Percentiles rank a stretch among this genome's conserved stretches.
These are phyloP conservation scores for Xylariaceae sp. DNA, from an alignment of 2,329 filamentous ascomycete species.

Conservation along the genomic window DNA sequence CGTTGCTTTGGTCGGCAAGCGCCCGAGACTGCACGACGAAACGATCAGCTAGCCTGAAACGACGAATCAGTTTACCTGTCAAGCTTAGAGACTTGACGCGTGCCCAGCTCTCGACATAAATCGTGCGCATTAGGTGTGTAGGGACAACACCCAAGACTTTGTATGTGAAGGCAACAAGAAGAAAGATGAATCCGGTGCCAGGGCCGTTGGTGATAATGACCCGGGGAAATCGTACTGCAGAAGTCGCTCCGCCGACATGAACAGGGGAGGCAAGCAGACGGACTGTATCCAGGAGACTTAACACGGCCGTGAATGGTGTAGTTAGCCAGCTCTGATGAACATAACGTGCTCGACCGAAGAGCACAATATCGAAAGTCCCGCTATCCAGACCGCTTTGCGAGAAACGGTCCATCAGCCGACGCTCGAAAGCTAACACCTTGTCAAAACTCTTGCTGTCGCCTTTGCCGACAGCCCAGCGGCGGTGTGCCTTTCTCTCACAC, in stretches of 20 bases:
- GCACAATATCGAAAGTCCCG: slow-evolving; percentile 59
- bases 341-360: slow-evolving; percentile 70
- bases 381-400: slow-evolving; percentile 19
- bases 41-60: slow-evolving; percentile 15
- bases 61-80: slow-evolving; percentile 68
- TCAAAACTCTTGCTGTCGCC: slow-evolving; percentile 70
- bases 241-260: slow-evolving; percentile 24
- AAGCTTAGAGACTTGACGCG: slow-evolving; percentile 77
- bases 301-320: slow-evolving; percentile 64
- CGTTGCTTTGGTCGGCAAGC: slow-evolving; percentile 1
- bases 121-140: slow-evolving; percentile 59
- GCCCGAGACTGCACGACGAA: slow-evolving; percentile 16
- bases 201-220: slow-evolving; percentile 85
- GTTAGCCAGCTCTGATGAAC: slow-evolving; percentile 79
- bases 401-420: slow-evolving; percentile 26
- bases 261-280: slow-evolving; percentile 42
- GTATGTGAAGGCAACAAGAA: slow-evolving; percentile 44
- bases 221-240: slow-evolving; percentile 56
- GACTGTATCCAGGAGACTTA: slow-evolving; percentile 62
- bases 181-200: slow-evolving; percentile 77
- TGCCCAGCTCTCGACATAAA: slow-evolving; percentile 94
- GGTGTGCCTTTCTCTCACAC: slow-evolving; percentile 51
- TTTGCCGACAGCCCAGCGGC: slow-evolving; percentile 77
- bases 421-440: slow-evolving; percentile 58
- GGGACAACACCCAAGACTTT: slow-evolving; percentile 45